Base-by-base conservation (phyloP, 1,284 basidiomycete genomes). In the Pyrrhoderma noxium region DNA sequence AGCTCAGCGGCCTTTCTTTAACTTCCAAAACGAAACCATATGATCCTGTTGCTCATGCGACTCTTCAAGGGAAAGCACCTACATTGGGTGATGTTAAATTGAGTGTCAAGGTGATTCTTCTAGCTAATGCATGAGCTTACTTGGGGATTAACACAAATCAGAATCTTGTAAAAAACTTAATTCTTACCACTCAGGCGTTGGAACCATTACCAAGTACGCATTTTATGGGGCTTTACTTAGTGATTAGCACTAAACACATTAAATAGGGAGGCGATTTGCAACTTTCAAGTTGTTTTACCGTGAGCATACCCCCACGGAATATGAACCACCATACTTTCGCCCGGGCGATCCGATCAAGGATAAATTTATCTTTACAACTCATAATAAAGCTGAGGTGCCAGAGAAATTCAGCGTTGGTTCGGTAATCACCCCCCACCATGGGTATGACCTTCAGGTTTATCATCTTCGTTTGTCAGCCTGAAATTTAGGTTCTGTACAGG, bases 251-350 rank as follows among this genome's bases (percentile, higher is more conserved):
- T 37, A 31, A 19, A 40, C 47, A 47, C 25, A 14, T 21, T 21
- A 18, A 27, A n/a, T 44, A 90, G 88, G 79, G 61, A 82, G 79
- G 44, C 80, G 88, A 31, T 92, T 75, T 61, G 85, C 86, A 19
- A 86, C 82, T n/a, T 85, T 91, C 68, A 91, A 91, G 61, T 67
- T 88, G 13, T 86, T 85, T 60, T 92, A 89, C 62, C 82, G 79
- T 18, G 79, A 86, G 38, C 71, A 79, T 18, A 82, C 87, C 3
- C 89, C 89, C 0, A 67, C 73, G 3, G 79, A 86, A 47, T 89
- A 89, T 57, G 85, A 89, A 62, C 87, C 87, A 3, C 82, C 82
- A 0, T 71, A 83, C 63, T 89, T 89, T 60, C 74, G 75, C 49
- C 66, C 82, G 5, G 85, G 80, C 0, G 83, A 89, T 60, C 66